Evolutionary conservation across 441 rosid genomes (phyloP).

Genomic region (Cnidoscolus chayamansa): DNA sequence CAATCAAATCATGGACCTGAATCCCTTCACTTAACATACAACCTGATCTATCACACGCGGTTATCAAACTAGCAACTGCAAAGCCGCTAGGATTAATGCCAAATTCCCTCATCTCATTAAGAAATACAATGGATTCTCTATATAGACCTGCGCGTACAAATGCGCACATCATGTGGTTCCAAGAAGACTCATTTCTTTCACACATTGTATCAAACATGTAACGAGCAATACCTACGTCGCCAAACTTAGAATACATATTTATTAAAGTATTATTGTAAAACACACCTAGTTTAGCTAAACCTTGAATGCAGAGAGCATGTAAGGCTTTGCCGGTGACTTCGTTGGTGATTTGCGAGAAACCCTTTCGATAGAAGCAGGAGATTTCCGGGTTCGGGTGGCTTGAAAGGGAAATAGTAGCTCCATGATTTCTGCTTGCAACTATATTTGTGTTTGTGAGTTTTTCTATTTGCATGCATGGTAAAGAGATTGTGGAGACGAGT

Average conservation of each 20-base stretch:
- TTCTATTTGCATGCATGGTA: constrained; percentile 19
- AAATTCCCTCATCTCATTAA: constrained; percentile 39
- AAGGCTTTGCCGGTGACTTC: constrained; percentile 55
- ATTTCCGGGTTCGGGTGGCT: constrained; percentile 65
- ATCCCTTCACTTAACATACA: constrained; percentile 57
- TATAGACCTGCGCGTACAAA: constrained; percentile 51
- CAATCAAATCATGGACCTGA: constrained; percentile 61
- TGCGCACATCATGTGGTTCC: constrained; percentile 82
- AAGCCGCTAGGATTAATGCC: constrained; percentile 56
- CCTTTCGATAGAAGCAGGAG: constrained; percentile 60
- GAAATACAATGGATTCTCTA: constrained; percentile 41
- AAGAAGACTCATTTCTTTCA: constrained; percentile 60
- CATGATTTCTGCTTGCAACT: constrained; percentile 14
- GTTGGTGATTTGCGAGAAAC: constrained; percentile 68
- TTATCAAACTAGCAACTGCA: constrained; percentile 66
- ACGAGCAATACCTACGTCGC: constrained; percentile 42
- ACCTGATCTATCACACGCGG: constrained; percentile 68
- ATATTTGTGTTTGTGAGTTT: constrained; percentile 3
- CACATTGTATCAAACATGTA: constrained; percentile 68
- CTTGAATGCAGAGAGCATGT: constrained; percentile 68
- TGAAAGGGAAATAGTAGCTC: constrained; percentile 34
- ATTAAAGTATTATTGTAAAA: constrained; percentile 55
- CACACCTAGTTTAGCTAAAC: constrained; percentile 38
- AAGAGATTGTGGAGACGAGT: constrained; percentile 38
- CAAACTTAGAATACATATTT: constrained; percentile 57